Percentiles rank a stretch among this genome's conserved stretches.
Conservation (phyloP, 495 filamentous ascomycete species). For the Penicillium waksmanii region DNA sequence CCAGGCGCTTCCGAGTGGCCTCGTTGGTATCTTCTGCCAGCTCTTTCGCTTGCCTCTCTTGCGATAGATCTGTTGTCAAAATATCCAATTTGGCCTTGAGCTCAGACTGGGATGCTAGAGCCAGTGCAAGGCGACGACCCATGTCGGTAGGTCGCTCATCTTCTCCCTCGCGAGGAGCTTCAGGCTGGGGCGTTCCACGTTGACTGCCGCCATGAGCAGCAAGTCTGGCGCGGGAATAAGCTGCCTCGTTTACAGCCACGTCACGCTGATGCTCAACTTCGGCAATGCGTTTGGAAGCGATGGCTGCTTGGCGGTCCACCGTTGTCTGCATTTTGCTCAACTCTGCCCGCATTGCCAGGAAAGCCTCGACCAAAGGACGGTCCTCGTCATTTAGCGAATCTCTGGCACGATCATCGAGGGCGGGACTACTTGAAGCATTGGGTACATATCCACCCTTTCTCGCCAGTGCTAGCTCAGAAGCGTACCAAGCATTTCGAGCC, state of each 20-base stretch:
- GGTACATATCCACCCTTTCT: conserved; percentile 84
- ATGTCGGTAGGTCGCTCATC: conserved; percentile 77
- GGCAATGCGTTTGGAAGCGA: conserved; percentile 86
- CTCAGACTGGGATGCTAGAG: conserved; percentile 76
- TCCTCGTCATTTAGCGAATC: conserved; percentile 89
- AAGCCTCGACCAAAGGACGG: conserved; percentile 86
- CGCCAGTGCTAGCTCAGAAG: conserved; percentile 89
- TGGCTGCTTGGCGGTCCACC: conserved; percentile 80
- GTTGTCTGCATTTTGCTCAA: conserved; percentile 76
- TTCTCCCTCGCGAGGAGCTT: conserved; percentile 59
- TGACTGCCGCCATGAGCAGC: conserved; percentile 79
- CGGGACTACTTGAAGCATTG: conserved; percentile 69
- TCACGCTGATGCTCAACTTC: conserved; percentile 93
- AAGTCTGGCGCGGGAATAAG: conserved; percentile 91
- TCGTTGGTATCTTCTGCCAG: conserved; percentile 87
- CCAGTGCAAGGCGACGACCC: conserved; percentile 76
- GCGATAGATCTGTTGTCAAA: conserved; percentile 68
- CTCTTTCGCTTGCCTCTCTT: conserved; percentile 77
- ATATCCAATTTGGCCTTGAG: conserved; percentile 70
- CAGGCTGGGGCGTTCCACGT: conserved; percentile 70
- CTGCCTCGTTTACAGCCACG: conserved; percentile 86
- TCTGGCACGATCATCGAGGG: conserved; percentile 72
- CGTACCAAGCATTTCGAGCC: conserved; percentile 94
- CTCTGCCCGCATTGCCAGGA: conserved; percentile 86
- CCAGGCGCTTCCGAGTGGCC: conserved; percentile 78